Base-by-base conservation (phyloP, 2,329 filamentous ascomycete species). In the Calonectria leucothoes region DNA sequence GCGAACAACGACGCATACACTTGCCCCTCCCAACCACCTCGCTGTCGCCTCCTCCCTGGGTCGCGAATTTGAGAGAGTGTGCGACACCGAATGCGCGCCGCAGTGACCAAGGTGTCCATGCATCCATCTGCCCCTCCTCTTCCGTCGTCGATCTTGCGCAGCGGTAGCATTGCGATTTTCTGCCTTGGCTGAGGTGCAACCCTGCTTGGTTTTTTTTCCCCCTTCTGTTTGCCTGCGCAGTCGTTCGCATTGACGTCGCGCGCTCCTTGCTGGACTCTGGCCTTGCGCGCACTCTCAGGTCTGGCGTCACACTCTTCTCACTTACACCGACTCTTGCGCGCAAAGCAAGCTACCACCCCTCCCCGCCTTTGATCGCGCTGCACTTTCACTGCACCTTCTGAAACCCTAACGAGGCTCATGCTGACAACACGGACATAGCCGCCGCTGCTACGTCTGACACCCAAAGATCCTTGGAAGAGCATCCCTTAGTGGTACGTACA, bases 321-420 rank as follows among this genome's bases (percentile, higher is more conserved):
- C 76, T 80, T 79, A 79, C 77, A 81, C 77, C 76, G 75, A 79
- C 78, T 75, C 68, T 75, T 81, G 66, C 69, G 29, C 45, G 27
- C 71, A 70, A 65, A 73, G 70, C 66, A 65, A 73, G 70, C 66
- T 70, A 61, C 27, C 49, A 48, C 66, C 51, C 66, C 51, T 61
- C 61, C 45, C 63, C 68, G 55, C 55, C 33, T 37, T 59, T 70
- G 61, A 45, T 69, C 66, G 67, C 67, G 48, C 66, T 59, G 66
- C 70, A 37, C 61, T 42, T 45, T 45, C 61, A 55, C 61, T 63
- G 65, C 70, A 65, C 49, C 48, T 52, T 72, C 66, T 66, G 68
- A 73, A 73, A 71, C 74, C 65, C 61, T 64, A 63, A 42, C 59
- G 69, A 70, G 57, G 75, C 73, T 73, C 69, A 74, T 74, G 73